phyloP scores from a whole-genome alignment of 2,329 filamentous ascomycete genomes.

The Metarhizium sp. region DNA sequence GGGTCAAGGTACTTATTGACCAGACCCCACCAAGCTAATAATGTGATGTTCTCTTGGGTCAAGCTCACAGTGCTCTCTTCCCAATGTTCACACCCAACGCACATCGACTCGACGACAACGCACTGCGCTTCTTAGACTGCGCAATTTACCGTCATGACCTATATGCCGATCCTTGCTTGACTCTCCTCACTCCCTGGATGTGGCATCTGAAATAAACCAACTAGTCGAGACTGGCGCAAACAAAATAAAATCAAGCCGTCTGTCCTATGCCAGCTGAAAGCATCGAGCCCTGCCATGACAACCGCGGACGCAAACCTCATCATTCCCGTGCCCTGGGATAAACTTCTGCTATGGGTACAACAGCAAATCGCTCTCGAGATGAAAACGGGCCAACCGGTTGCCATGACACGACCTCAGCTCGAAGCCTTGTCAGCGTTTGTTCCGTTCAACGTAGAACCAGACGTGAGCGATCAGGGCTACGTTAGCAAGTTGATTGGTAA shows the following conservation, averaged over 20 bases:
- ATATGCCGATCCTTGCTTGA: too few species aligned
- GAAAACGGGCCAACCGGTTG: conserved; percentile 20
- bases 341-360: conserved; percentile 30
- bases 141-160: too few species aligned
- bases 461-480: conserved; percentile 16
- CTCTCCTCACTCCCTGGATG: neutral
- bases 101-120: too few species aligned
- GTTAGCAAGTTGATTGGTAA: conserved; percentile 20
- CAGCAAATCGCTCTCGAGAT: conserved; percentile 27
- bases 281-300: conserved; percentile 1
- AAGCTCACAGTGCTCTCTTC: too few species aligned
- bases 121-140: too few species aligned
- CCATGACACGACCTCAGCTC: conserved; percentile 27
- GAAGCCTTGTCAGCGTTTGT: conserved; percentile 32
- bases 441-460: conserved; percentile 17
- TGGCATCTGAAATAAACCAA: neutral
- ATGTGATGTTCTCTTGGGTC: too few species aligned
- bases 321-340: conserved; percentile 20
- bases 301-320: neutral
- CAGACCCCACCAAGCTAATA: too few species aligned
- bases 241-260: too few species aligned
- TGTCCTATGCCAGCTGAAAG: neutral
- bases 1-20: too few species aligned
- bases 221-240: too few species aligned
- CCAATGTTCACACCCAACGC: too few species aligned